Percentiles rank a stretch among this genome's conserved stretches.
These are phyloP conservation scores for Ogataea hybrid DNA, from an alignment of 1,139 yeast genomes.

Conservation along the genomic window DNA sequence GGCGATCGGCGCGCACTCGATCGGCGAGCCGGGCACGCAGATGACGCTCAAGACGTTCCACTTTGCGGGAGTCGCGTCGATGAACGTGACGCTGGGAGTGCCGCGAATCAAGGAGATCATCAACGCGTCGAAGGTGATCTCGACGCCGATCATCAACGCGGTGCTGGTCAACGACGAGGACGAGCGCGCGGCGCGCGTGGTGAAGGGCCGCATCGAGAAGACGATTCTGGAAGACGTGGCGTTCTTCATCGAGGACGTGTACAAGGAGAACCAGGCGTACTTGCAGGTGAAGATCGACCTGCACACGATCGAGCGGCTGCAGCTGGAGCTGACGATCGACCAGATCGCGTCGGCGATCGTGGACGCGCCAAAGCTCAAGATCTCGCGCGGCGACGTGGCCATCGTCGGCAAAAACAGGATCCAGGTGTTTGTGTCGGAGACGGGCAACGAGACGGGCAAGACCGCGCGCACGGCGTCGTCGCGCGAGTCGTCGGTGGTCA, in stretches of 20 bases:
- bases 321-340: slow-evolving; percentile 81
- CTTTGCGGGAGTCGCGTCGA: slow-evolving; percentile 99
- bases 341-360: slow-evolving; percentile 84
- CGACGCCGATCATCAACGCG: slow-evolving; percentile 96
- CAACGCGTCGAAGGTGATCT: slow-evolving; percentile 91
- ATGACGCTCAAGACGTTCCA: slow-evolving; percentile 99
- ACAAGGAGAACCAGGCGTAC: slow-evolving; percentile 74
- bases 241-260: slow-evolving; percentile 89
- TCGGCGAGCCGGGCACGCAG: slow-evolving; percentile 99
- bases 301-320: slow-evolving; percentile 82
- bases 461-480: slow-evolving; percentile 40
- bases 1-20: slow-evolving; percentile 98
- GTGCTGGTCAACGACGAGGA: slow-evolving; percentile 90
- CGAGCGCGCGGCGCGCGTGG: slow-evolving; percentile 98
- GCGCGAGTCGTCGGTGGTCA: slow-evolving; percentile 36
- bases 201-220: slow-evolving; percentile 95
- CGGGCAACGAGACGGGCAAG: slow-evolving; percentile 32
- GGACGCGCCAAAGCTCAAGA: slow-evolving; percentile 86
- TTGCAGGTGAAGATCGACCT: slow-evolving; percentile 81
- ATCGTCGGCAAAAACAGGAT: slow-evolving; percentile 66
- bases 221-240: slow-evolving; percentile 86
- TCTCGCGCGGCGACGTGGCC: slow-evolving; percentile 68
- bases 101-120: slow-evolving; percentile 99
- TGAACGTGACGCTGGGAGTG: slow-evolving; percentile 98
- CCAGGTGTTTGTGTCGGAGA: slow-evolving; percentile 75